Conservation (phyloP, 2,329 filamentous ascomycete species). For the Cytospora leucostoma region DNA sequence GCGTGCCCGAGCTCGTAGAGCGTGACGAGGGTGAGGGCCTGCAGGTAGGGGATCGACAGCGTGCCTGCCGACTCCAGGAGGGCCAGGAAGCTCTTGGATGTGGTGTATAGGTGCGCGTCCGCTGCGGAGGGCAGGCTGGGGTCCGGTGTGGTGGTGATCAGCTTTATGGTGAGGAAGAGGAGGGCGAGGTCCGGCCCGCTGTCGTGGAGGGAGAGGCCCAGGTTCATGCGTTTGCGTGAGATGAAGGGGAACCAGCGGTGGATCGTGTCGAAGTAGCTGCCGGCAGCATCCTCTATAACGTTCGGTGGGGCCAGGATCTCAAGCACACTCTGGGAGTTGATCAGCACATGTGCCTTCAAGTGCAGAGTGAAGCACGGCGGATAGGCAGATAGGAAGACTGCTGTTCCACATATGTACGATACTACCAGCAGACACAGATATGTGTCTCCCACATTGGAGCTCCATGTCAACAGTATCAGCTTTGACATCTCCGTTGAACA, state of each 20-base stretch:
- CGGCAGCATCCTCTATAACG: slow-evolving; percentile 41
- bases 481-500: background rate
- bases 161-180: slow-evolving; percentile 52
- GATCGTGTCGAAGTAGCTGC: slow-evolving; percentile 46
- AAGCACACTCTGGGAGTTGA: slow-evolving; percentile 39
- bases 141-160: slow-evolving; percentile 41
- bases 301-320: slow-evolving; percentile 42
- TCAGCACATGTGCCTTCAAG: background rate
- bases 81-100: slow-evolving; percentile 45
- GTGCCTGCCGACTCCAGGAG: slow-evolving; percentile 45
- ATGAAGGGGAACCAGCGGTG: slow-evolving; percentile 52
- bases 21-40: slow-evolving; percentile 48
- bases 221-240: slow-evolving; percentile 47
- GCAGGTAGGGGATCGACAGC: slow-evolving; percentile 46
- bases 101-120: slow-evolving; percentile 44
- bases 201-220: slow-evolving; percentile 45
- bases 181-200: slow-evolving; percentile 48
- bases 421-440: background rate
- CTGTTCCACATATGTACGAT: background rate
- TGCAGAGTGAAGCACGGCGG: background rate
- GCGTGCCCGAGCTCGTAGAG: slow-evolving; percentile 51
- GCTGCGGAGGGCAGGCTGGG: slow-evolving; percentile 36
- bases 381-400: background rate
- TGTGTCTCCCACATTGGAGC: background rate
- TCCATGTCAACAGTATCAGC: background rate